Conservation (phyloP, 2,329 filamentous ascomycete genomes). For the Metarhizium album region DNA sequence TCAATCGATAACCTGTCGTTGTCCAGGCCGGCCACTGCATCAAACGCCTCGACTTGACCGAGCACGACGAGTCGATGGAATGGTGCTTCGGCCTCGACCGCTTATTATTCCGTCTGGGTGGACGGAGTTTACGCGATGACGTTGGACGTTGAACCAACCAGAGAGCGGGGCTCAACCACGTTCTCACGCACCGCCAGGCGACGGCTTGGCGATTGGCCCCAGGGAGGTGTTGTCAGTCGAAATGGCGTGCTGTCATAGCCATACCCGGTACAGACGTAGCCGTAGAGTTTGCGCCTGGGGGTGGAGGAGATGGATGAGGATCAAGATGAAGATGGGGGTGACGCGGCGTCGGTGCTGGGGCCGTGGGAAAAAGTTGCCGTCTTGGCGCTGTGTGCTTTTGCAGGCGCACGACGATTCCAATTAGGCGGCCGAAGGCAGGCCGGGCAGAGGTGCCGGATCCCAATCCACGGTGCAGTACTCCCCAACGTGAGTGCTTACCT, state of each 20-base stretch:
- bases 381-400: not conserved
- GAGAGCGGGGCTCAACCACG: not conserved
- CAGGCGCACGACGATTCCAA: not conserved
- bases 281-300: not conserved
- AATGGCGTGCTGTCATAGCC: not conserved
- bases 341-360: no score
- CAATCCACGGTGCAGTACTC: no score
- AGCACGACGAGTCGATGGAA: not conserved
- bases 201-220: not conserved
- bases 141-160: not conserved
- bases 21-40: not conserved
- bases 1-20: not conserved
- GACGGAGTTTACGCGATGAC: not conserved
- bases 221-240: not conserved
- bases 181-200: not conserved
- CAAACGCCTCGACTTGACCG: not conserved
- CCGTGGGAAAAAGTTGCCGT: conserved; percentile 4
- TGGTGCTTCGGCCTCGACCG: not conserved
- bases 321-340: no score
- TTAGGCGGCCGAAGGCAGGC: not conserved
- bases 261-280: no score
- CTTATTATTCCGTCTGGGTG: no score
- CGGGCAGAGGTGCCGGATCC: no score
- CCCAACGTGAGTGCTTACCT: no score
- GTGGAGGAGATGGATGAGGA: not conserved